Percentiles rank a stretch among this genome's conserved stretches.
Conservation (phyloP, 108 stramenopile genomes). For the Nitzschia sp. region DNA sequence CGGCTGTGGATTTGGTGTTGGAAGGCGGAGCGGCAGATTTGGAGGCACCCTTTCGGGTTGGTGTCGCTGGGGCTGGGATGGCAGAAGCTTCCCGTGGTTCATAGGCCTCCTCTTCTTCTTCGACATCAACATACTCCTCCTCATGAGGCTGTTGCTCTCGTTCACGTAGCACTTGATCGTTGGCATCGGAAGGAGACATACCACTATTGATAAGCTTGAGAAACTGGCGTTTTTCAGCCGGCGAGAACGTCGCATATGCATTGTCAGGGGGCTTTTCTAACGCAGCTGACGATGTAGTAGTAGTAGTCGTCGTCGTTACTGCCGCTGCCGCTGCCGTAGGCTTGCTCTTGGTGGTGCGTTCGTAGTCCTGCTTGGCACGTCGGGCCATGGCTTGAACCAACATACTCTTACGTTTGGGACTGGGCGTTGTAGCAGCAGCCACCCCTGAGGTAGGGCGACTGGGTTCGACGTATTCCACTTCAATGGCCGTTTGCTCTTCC, state of each 20-base stretch:
- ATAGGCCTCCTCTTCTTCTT: background rate
- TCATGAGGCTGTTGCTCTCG: slow-evolving; percentile 18
- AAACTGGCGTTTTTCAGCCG: slow-evolving; percentile 73
- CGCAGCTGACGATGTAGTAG: background rate
- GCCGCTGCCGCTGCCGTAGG: background rate
- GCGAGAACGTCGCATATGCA: slow-evolving; percentile 57
- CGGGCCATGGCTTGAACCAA: slow-evolving; percentile 3
- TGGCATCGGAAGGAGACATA: slow-evolving; percentile 45
- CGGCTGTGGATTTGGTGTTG: background rate
- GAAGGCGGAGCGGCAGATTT: background rate
- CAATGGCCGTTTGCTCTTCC: slow-evolving; percentile 69
- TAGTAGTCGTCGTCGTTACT: background rate
- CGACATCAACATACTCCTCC: background rate
- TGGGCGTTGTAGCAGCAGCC: background rate
- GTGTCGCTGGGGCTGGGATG: background rate
- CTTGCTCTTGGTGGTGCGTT: slow-evolving; percentile 8
- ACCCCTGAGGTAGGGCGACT: slow-evolving; percentile 7
- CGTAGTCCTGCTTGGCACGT: slow-evolving; percentile 16
- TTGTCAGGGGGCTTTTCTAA: slow-evolving; percentile 23
- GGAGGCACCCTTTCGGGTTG: background rate
- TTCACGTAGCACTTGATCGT: slow-evolving; percentile 35
- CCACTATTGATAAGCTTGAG: slow-evolving; percentile 68
- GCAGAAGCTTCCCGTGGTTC: background rate
- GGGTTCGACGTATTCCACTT: slow-evolving; percentile 66
- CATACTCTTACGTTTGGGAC: slow-evolving; percentile 11